Evolutionary conservation across 257 asterid genomes (phyloP).

Genomic region (Parsonsia alboflavescens): DNA sequence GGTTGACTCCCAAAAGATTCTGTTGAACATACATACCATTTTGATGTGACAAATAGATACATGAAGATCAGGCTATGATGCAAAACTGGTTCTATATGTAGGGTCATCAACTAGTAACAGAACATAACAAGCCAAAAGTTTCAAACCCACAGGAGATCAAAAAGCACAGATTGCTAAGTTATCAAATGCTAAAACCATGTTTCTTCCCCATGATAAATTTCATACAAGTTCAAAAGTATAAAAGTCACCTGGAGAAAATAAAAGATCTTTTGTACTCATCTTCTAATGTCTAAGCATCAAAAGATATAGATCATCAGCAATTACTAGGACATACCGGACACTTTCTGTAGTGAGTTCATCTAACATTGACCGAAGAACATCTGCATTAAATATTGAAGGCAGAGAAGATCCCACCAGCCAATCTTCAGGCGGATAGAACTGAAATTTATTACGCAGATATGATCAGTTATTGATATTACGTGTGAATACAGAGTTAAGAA

Average conservation of each 20-base stretch:
- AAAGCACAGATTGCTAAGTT: background rate
- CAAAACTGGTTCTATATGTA: background rate
- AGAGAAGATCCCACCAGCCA: conserved; percentile 95
- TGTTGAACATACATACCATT: conserved; percentile 28
- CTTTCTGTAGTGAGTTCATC: conserved; percentile 69
- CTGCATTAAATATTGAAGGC: conserved; percentile 65
- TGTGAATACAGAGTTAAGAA: background rate
- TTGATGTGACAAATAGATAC: background rate
- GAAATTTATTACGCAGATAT: conserved; percentile 25
- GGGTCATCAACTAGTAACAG: background rate
- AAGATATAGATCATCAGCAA: background rate
- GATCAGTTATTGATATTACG: conserved; percentile 1
- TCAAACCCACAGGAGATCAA: background rate
- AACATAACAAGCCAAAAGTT: background rate
- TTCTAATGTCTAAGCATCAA: background rate
- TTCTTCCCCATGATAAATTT: background rate
- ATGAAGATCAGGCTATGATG: background rate
- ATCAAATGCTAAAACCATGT: background rate
- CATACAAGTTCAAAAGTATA: background rate
- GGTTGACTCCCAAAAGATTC: conserved; percentile 94
- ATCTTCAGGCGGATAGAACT: conserved; percentile 88
- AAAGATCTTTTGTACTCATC: background rate
- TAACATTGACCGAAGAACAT: conserved; percentile 51
- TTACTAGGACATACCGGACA: conserved; percentile 49
- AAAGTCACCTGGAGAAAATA: background rate